Evolutionary conservation across 495 filamentous ascomycete species (phyloP), one percentile per base, ranked within the genome.

Genomic region (Xylaria intraflava): DNA sequence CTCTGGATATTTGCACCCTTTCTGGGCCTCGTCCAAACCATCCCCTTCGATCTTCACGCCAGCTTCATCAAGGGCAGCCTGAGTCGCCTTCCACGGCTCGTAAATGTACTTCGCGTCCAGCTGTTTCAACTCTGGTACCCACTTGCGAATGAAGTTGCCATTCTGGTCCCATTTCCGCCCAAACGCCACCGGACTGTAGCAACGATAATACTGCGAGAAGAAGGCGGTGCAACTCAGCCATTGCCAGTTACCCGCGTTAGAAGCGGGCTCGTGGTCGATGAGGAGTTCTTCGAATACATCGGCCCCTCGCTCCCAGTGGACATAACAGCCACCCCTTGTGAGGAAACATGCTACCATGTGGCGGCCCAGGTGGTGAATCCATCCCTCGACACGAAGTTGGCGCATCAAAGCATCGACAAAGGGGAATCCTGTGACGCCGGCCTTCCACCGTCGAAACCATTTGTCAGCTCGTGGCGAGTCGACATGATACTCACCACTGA

Each of bases 351-450:
- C 85, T 1, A 89, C 82, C 46, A 82, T 78, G 57, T 89, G 85
- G 14, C 85, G 78, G 1, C 83, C 85, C 0, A 87, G 74, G 57
- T 88, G 85, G 60, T 88, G 85, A 33, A 89, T 86, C 85, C 84
- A 89, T 16, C 85, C 85, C 60, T 87, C 84, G 2, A 63, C 58
- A 9, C 70, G 67, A n/a, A 89, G 70, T 63, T 89, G 84, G 3
- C 84, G 81, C 85, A 89, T 88, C 29, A 88, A 62, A 0, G 84
- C 85, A 58, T 89, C 85, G 55, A 89, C 85, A 75, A 80, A 87
- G 2, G 85, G 85, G 56, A 88, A 87, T 1, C 84, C 84, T 0
- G 85, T 88, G 31, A 67, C 65, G 7, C 85, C 84, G 35, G 76
- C 67, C 47, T 75, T 79, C 85, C 85, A 87, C 24, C 84, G 78